A percentile compares a stretch with the other conserved stretches of the same genome.
These are phyloP conservation scores for Dendrocalamus sinicus DNA, from an alignment of 176 grass and related monocot genomes.

Conservation along the genomic window DNA sequence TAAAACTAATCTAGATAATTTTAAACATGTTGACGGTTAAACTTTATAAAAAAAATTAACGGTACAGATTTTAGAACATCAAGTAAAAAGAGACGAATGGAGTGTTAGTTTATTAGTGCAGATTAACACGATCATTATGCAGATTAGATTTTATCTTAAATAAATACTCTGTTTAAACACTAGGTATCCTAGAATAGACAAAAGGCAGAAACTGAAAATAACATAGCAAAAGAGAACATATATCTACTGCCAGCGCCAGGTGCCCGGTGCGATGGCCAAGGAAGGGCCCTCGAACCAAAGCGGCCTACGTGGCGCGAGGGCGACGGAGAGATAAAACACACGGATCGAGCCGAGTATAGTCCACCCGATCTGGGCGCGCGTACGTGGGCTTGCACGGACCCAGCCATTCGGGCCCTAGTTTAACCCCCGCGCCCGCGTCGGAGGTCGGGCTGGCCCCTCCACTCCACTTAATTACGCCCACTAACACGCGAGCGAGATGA, in stretches of 20 bases:
- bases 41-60: too few species aligned
- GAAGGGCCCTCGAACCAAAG: slow-evolving; percentile 23
- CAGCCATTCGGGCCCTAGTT: slow-evolving; percentile 30
- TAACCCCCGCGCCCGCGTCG: neutral
- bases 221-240: too few species aligned
- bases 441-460: neutral
- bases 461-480: slow-evolving; percentile 6
- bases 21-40: too few species aligned
- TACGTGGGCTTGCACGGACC: slow-evolving; percentile 36
- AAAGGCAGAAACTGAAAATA: too few species aligned
- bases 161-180: too few species aligned
- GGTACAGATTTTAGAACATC: accelerated
- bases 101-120: too few species aligned
- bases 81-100: too few species aligned
- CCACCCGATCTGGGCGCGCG: neutral
- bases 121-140: too few species aligned
- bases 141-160: too few species aligned
- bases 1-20: too few species aligned
- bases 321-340: neutral
- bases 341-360: neutral
- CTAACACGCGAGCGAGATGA: neutral
- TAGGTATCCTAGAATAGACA: too few species aligned
- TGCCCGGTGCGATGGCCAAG: slow-evolving; percentile 11
- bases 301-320: slow-evolving; percentile 3
- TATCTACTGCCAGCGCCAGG: neutral